Base-by-base conservation (phyloP, 176 grass and related monocot species). In the Avena sativa region DNA sequence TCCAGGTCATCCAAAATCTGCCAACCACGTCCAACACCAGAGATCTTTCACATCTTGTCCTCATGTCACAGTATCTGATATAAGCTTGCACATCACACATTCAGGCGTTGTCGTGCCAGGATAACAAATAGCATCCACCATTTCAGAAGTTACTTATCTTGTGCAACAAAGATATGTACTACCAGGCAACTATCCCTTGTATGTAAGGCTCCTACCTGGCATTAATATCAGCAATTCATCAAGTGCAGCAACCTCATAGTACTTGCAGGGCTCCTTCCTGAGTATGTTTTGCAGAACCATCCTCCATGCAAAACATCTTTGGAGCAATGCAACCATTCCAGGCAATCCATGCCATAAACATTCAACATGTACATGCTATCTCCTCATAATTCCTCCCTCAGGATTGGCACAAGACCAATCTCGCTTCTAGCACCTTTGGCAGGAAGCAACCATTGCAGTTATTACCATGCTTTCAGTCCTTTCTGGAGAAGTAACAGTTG, bases 131-230 rank as follows among this genome's bases (percentile, higher is more conserved):
- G 13, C 43, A 52, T 26, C 26, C 9, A 0, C 50, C 49, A 32
- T 36, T 67, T 16, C 47, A 67, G 30, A 57, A 82, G 11, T 67
- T 47, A 76, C 40, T 6, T 53, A 76, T 68, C 71, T 68, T 76
- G 21, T 32, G 11, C 58, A 57, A 23, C 4, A 3, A 83, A 51
- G 25, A 51, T 67, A 12, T 20, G 70, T 48, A 46, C 9, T 46
- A 84, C 53, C 26, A 34, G 40, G 17, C 7, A 30, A 64, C 12
- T 30, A 65, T 38, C 44, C 11, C 40, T 80, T 65, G 60, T 49
- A 66, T 64, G 9, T 1, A 65, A 8, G 9, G 23, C 44, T 12
- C 14, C 60, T 32, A 46, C 49, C 80, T 70, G 15, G 6, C 62
- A 82, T 25, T 38, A 40, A 82, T n/a, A 82, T 40, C 30, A 38